Evolutionary conservation across 2,329 filamentous ascomycete species (phyloP), one percentile per base, ranked within the genome.

Genomic region (Cladosporium halotolerans): DNA sequence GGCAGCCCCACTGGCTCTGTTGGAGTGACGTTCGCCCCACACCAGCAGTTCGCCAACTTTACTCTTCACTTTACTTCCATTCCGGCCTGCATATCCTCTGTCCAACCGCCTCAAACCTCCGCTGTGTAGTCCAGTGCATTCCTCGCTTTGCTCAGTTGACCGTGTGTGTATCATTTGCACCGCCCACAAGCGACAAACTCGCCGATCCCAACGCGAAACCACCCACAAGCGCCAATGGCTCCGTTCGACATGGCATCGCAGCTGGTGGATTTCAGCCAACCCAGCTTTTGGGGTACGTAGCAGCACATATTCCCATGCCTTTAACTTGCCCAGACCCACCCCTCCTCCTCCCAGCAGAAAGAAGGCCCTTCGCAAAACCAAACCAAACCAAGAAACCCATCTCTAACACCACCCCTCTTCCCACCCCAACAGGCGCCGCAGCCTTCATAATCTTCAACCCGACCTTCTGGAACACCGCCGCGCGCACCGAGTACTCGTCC

Each of bases 381-480:
- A 11, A 5, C n/a, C n/a, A 36, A 36, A n/a, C n/a, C 34, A 36
- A 11, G n/a, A 11, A 36, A 36, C 10, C n/a, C n/a, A 11, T 36
- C 34, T 11, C n/a, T 36, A 36, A n/a, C 10, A 36, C 34, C 34
- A 36, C 4, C 10, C 34, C 34, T 9, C 34, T 11, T 11, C 34
- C 34, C 34, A 9, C 10, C n/a, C 34, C 1, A 6, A 36, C 34
- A 36, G 10, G 10, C 34, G 34, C 34, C 34, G 10, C n/a, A 11
- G 79, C 78, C 53, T 81, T 88, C 50, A 95, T 99, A 73, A 80
- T 85, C 45, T 97, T 99, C 74, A 99, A 99, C 73, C 93, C 93
- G 18, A 85, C 93, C n/a, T 97, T 96, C 73, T 99, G 93, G 93
- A 99, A 99, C 71, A 87, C 90, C 65, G 84, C 89, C 62, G 90